phyloP scores from a whole-genome alignment of 805 yeast genomes.

The Wickerhamomyces tratensis region DNA sequence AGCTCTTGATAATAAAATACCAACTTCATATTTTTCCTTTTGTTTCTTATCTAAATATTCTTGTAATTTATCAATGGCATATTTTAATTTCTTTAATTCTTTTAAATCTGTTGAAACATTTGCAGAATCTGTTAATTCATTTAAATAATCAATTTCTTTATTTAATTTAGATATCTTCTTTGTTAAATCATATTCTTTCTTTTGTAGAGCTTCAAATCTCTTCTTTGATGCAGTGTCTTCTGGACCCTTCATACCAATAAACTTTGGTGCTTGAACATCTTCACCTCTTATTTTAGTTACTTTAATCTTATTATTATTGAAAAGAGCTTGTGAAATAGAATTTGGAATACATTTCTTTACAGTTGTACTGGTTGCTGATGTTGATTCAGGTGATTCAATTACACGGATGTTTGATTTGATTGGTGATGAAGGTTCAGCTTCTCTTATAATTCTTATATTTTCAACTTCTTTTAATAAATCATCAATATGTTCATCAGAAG shows the following conservation, averaged over 20 bases:
- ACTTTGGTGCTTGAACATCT: conserved; percentile 13
- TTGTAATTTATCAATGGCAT: conserved; percentile 27
- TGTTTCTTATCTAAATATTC: conserved; percentile 30
- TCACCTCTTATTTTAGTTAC: conserved; percentile 17
- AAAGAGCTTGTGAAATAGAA: conserved; percentile 19
- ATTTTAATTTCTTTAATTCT: conserved; percentile 26
- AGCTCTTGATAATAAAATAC: conserved; percentile 28
- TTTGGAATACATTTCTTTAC: conserved; percentile 11
- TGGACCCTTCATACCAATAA: conserved; percentile 14
- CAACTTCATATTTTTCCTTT: conserved; percentile 33
- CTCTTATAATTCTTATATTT: conserved; percentile 7
- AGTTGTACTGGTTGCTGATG: background rate
- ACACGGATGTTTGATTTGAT: too few relatives aligned
- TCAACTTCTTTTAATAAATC: conserved; percentile 17
- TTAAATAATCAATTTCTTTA: conserved; percentile 28
- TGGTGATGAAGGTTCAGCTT: background rate
- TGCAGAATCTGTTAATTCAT: conserved; percentile 23
- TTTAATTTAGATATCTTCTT: conserved; percentile 26
- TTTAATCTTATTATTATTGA: conserved; percentile 10
- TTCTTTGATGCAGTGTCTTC: conserved; percentile 7
- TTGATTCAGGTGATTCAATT: background rate
- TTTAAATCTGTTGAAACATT: conserved; percentile 23
- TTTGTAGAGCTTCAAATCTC: conserved; percentile 19
- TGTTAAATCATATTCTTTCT: conserved; percentile 21
- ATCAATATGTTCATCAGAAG: conserved; percentile 17